Conservation (phyloP, 2,329 filamentous ascomycete genomes). For the Talaromyces piceae region DNA sequence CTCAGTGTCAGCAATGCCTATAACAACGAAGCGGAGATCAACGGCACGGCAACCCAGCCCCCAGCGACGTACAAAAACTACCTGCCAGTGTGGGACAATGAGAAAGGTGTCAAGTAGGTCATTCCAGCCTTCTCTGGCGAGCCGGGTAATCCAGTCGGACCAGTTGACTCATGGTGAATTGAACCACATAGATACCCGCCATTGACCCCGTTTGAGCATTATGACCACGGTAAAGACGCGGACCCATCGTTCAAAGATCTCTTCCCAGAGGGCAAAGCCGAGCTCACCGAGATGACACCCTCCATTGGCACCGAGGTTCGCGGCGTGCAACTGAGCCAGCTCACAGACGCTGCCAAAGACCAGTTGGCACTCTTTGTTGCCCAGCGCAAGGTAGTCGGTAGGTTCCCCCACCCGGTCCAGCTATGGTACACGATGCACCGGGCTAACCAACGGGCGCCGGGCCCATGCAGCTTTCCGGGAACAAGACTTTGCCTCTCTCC, state of each 20-base stretch:
- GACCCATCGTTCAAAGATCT: constrained; percentile 63
- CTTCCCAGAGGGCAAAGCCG: constrained; percentile 39
- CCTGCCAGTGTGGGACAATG: constrained; percentile 61
- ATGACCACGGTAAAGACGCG: constrained; percentile 69
- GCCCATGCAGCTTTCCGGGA: constrained; percentile 54
- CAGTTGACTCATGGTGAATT: too few species aligned
- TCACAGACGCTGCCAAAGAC: constrained; percentile 63
- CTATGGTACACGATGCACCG: too few species aligned
- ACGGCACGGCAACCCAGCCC: constrained; percentile 47
- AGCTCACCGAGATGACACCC: constrained; percentile 58
- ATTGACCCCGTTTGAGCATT: constrained; percentile 61
- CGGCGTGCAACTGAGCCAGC: constrained; percentile 63
- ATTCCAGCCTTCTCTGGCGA: background rate
- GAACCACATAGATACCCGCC: constrained; percentile 47
- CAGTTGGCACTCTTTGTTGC: constrained; percentile 55
- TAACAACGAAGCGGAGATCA: constrained; percentile 45
- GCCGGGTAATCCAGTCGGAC: too few species aligned
- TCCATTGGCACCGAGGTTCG: constrained; percentile 65
- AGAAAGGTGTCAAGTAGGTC: constrained; percentile 28
- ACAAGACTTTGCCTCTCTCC: constrained; percentile 64
- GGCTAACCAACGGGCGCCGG: background rate
- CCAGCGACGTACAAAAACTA: constrained; percentile 63
- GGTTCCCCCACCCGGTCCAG: background rate
- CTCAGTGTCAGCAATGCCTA: constrained; percentile 22
- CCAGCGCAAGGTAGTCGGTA: constrained; percentile 59